Base-by-base conservation (phyloP, 306 rosid species). In the Gastrolobium villosum region DNA sequence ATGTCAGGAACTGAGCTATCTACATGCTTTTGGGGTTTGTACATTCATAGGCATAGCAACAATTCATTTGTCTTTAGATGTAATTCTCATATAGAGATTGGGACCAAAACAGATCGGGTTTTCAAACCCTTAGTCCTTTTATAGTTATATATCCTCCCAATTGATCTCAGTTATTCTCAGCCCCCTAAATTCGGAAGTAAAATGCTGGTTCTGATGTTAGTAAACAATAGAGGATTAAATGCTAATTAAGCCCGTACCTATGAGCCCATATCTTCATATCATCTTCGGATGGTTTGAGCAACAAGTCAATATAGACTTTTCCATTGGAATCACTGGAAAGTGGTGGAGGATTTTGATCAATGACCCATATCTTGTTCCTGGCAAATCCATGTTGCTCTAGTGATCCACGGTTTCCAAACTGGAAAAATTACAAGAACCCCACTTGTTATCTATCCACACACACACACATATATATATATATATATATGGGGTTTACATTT, bases 351-450 rank as follows among this genome's bases (percentile, higher is more conserved):
- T 86, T 72, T 30, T 75, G 37, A 3, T 95, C 99, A 62, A 91
- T 57, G 50, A 36, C 66, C 99, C 99, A 95, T 65, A 76, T 70
- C 85, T 75, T 91, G 74, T 93, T 91, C 86, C 96, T 86, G 6
- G 94, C 99, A 82, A 95, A 95, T 65, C 99, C 99, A 75, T 95
- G 91, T 54, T 88, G 90, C 80, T 93, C 98, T 45, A 91, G 74
- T 31, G 91, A 54, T 84, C 96, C 98, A 9, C 85, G 86, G 62
- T 59, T 89, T 64, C 97, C 97, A 83, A 93, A 89, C 99, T 94
- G 35, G 5, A 39, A 72, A 65, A 41, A 77, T 8, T 2, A 39
- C 43, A 26, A 53, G 49, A 83, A 61, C 26, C 36, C 64, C 5
- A 59, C 26, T 44, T 3, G 4, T 46, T 50, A 74, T 79, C 43